phyloP scores from a whole-genome alignment of 345 rosid genomes.

The Dipteronia dyeriana region DNA sequence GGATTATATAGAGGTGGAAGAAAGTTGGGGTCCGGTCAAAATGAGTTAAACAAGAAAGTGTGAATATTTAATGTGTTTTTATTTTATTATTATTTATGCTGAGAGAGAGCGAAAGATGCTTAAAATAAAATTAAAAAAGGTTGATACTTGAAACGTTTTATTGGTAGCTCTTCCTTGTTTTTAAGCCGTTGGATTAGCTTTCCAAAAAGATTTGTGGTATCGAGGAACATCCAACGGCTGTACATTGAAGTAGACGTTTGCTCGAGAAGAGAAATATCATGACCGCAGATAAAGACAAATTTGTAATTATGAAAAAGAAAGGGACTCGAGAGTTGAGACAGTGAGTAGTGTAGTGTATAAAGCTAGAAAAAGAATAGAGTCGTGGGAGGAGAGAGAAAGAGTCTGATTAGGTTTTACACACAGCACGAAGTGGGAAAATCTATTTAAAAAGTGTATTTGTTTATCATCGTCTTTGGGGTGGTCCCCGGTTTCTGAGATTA shows the following conservation, averaged over 20 bases:
- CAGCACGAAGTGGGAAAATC: slow-evolving; percentile 19
- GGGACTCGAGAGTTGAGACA: neutral
- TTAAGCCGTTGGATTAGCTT: slow-evolving; percentile 27
- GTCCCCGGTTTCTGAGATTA: neutral
- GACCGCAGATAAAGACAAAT: slow-evolving; percentile 14
- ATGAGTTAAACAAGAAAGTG: slow-evolving; percentile 17
- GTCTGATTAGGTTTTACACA: neutral
- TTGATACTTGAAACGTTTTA: neutral
- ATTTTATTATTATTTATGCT: neutral
- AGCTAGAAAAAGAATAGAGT: neutral
- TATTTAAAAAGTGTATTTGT: slow-evolving; percentile 12
- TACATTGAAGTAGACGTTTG: neutral
- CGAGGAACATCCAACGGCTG: slow-evolving; percentile 15
- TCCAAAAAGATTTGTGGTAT: neutral
- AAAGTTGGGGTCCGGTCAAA: slow-evolving; percentile 48
- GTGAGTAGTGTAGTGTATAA: neutral
- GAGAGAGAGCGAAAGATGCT: neutral
- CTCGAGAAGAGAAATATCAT: slow-evolving; percentile 6
- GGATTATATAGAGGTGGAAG: slow-evolving; percentile 52
- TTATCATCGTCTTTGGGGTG: neutral
- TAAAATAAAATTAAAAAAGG: neutral
- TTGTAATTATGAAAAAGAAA: neutral
- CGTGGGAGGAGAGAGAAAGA: neutral
- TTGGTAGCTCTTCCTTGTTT: neutral
- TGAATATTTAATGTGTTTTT: slow-evolving; percentile 7